Evolutionary conservation across 139 green algal genomes (phyloP), one percentile per base, ranked within the genome.

Genomic region (Chlamydomonas urium): DNA sequence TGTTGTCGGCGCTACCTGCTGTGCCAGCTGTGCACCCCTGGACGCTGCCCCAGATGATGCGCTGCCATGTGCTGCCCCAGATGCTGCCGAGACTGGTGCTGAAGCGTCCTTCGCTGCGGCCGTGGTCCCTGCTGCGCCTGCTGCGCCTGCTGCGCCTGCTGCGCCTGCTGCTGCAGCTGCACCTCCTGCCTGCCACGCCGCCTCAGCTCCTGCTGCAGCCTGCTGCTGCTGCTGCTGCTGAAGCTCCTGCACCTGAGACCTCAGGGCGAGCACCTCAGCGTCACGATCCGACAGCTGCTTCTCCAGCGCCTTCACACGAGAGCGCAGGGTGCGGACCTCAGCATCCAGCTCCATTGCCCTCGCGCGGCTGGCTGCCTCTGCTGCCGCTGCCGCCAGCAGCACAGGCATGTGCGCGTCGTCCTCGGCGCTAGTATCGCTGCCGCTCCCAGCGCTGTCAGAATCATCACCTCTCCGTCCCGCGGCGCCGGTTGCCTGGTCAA

Each of bases 251-350:
- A 83, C 26, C 67, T 82, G 78, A 32, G 48, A 74, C 33, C 70
- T 67, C 65, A 86, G 75, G n/a, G 63, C 59, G 3, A 36, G 45
- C 1, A 88, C 28, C 71, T 86, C 74, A 0, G 69, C 63, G 45
- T 86, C 79, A 1, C 72, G 69, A 47, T 82, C 83, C 31, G 60
- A 66, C 28, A 88, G 65, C 61, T 34, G 38, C 47, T 53, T 29
- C 61, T 82, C 65, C 71, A 87, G 67, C 58, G 61, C 32, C 38
- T 28, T 6, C 31, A 85, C 67, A 29, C 71, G 66, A 32, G 28
- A 32, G 0, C 68, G 71, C 59, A 84, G 58, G 47, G 35, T 45
- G 0, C 17, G 33, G 19, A 81, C 73, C 71, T 83, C 67, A 23
- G 72, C 70, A 35, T 77, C 67, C 32, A 75, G 59, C 35, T 47